These are phyloP conservation scores for Fusarium lateritium DNA, from an alignment of 2,329 filamentous ascomycete species.

Conservation along the genomic window DNA sequence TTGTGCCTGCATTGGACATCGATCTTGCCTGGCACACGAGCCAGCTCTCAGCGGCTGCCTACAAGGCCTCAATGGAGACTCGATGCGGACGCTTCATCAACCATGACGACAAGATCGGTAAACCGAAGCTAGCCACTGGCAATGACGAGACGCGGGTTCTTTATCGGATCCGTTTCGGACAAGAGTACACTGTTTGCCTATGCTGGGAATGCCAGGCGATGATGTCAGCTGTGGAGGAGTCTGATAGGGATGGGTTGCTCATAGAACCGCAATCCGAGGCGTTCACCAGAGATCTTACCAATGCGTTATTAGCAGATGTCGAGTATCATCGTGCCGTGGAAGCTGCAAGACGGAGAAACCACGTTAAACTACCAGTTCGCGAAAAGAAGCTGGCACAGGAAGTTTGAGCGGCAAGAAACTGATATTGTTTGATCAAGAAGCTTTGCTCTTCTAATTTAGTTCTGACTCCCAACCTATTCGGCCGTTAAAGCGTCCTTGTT, in stretches of 20 bases:
- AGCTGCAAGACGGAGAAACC: slow-evolving; percentile 32
- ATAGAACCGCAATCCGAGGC: background rate
- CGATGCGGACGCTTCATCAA: slow-evolving; percentile 50
- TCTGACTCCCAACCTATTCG: slow-evolving; percentile 13
- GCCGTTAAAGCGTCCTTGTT: slow-evolving; percentile 36
- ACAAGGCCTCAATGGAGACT: slow-evolving; percentile 39
- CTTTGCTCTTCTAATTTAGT: background rate
- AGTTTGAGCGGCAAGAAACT: background rate
- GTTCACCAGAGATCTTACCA: slow-evolving; percentile 3
- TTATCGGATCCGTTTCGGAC: slow-evolving; percentile 38
- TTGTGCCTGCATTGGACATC: slow-evolving; percentile 59
- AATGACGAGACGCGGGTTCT: slow-evolving; percentile 34
- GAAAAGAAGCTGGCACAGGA: background rate
- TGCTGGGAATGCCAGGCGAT: slow-evolving; percentile 46
- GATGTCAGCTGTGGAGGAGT: slow-evolving; percentile 31
- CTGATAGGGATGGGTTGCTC: slow-evolving; percentile 11
- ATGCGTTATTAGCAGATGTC: slow-evolving; percentile 16
- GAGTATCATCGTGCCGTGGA: slow-evolving; percentile 36
- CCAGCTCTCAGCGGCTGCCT: slow-evolving; percentile 53
- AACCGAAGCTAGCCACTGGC: slow-evolving; percentile 19
- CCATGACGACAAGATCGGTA: slow-evolving; percentile 42
- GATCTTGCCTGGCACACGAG: slow-evolving; percentile 61
- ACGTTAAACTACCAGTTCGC: slow-evolving; percentile 24
- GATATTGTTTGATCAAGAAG: background rate
- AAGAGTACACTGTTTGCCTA: slow-evolving; percentile 34